Conservation (phyloP, 2,329 filamentous ascomycete species). For the Penicillium sp. region DNA sequence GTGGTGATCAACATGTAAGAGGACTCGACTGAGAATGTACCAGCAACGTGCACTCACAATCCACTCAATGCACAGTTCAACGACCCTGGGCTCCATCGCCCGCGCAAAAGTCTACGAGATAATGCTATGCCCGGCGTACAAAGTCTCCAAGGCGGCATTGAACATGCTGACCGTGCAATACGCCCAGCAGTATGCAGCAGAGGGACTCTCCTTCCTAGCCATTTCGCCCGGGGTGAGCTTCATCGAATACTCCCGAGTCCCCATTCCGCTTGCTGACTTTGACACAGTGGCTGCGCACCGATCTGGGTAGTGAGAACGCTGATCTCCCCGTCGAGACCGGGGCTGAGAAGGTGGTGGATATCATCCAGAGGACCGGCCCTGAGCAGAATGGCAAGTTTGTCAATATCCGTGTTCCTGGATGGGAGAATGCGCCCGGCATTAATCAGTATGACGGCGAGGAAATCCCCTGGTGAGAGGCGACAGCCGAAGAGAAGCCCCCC, state of each 20-base stretch:
- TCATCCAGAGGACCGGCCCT: constrained; percentile 44
- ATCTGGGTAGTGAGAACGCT: constrained; percentile 42
- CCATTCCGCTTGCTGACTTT: neutral
- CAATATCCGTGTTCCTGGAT: constrained; percentile 42
- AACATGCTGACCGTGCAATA: constrained; percentile 48
- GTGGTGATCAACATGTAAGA: constrained; percentile 47
- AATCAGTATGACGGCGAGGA: constrained; percentile 41
- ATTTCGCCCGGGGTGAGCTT: constrained; percentile 48
- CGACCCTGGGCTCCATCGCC: constrained; percentile 45
- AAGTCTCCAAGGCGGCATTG: constrained; percentile 50
- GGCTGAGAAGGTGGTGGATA: constrained; percentile 40
- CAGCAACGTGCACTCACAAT: constrained; percentile 3
- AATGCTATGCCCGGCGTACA: constrained; percentile 40
- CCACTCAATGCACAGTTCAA: constrained; percentile 34
- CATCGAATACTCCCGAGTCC: neutral
- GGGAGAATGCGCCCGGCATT: constrained; percentile 35
- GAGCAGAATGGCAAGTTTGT: constrained; percentile 51
- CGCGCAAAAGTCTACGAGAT: constrained; percentile 15
- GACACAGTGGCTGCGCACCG: constrained; percentile 47
- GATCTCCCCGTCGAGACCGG: constrained; percentile 45
- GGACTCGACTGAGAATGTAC: neutral
- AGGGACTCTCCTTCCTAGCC: constrained; percentile 46
- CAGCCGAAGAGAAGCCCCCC: too few species aligned
- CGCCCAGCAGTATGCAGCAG: constrained; percentile 28
- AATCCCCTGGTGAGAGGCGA: constrained; percentile 36